Conservation (phyloP, 164 flowering plant genomes). For the Echeveria elegans region DNA sequence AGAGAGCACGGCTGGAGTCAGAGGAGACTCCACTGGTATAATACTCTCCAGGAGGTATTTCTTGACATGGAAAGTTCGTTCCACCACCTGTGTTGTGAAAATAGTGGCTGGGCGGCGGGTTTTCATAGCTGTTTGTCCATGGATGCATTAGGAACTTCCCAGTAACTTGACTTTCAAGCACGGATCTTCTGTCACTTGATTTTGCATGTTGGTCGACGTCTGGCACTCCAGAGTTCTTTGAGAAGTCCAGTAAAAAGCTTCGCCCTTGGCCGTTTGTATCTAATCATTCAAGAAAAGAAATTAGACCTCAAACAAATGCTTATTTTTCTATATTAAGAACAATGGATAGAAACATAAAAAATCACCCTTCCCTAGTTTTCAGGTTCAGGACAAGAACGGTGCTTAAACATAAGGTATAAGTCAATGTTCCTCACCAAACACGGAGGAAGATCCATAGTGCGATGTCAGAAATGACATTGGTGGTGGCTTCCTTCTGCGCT, state of each 20-base stretch:
- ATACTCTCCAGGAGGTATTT: conserved; percentile 43
- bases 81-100: conserved; percentile 39
- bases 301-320: not conserved
- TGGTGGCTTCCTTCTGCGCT: conserved; percentile 90
- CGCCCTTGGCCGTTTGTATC: conserved; percentile 44
- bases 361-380: not conserved
- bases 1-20: conserved; percentile 94
- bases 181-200: conserved; percentile 3
- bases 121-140: conserved; percentile 40
- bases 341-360: not conserved
- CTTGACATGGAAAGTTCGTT: conserved; percentile 27
- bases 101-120: conserved; percentile 28
- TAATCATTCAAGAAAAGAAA: conserved; percentile 19
- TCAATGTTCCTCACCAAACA: conserved; percentile 41
- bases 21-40: conserved; percentile 24
- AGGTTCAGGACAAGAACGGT: not conserved
- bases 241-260: conserved; percentile 63
- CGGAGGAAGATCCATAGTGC: conserved; percentile 49
- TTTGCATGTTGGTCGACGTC: conserved; percentile 20
- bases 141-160: conserved; percentile 32
- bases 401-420: not conserved
- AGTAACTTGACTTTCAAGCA: conserved; percentile 12
- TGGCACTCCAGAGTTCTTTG: conserved; percentile 32
- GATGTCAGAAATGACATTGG: conserved; percentile 52
- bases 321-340: not conserved